Conservation (phyloP, 305 asterid genomes). For the Solanum hybrid region DNA sequence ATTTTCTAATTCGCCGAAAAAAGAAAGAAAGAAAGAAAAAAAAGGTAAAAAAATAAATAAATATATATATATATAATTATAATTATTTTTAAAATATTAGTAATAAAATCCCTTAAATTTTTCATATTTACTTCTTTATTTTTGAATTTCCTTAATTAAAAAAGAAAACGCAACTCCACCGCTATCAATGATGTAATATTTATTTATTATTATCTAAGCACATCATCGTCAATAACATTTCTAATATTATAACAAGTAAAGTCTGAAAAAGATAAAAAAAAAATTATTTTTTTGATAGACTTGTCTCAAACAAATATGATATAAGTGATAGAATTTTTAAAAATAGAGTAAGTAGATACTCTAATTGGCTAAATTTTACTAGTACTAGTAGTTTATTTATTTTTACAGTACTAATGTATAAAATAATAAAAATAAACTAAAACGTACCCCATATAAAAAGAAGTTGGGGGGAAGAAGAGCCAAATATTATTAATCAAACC, state of each 20-base stretch:
- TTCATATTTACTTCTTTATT: not conserved
- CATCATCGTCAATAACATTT: not conserved
- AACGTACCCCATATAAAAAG: not conserved
- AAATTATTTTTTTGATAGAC: not conserved
- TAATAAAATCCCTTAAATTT: not conserved
- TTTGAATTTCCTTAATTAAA: not conserved
- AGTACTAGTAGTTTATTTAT: not conserved
- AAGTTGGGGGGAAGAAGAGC: not conserved
- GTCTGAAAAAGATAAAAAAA: not conserved
- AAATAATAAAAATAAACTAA: not conserved
- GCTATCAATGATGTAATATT: not conserved
- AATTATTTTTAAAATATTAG: too few species aligned
- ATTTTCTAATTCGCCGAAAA: too few species aligned
- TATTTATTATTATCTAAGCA: not conserved
- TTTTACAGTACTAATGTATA: not conserved
- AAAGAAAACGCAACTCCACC: not conserved
- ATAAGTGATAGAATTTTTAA: not conserved
- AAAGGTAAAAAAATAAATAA: too few species aligned
- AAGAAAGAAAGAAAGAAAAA: too few species aligned
- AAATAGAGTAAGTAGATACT: not conserved
- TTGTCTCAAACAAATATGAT: not conserved
- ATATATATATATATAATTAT: too few species aligned
- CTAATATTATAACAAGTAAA: not conserved
- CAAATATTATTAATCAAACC: constrained; percentile 1
- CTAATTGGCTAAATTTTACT: not conserved